Evolutionary conservation across 2,329 filamentous ascomycete genomes (phyloP), one percentile per base, ranked within the genome.

Genomic region (Cladorrhinum sp.): DNA sequence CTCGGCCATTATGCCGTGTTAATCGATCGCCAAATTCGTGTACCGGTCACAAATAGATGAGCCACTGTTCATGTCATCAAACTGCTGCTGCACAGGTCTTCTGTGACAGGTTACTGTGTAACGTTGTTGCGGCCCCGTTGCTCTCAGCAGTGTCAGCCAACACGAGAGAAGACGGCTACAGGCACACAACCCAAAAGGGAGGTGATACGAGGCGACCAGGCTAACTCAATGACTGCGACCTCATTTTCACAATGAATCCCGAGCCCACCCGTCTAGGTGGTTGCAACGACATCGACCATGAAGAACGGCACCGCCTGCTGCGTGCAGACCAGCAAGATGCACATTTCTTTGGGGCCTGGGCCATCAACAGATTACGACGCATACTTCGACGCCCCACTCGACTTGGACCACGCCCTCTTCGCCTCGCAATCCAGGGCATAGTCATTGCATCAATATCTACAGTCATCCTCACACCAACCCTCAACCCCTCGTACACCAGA

Each of bases 401-500:
- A 20, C 16, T 9, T 12, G 36, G 28, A 4, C 51, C 51, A 28
- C 51, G 51, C 7, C 51, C 51, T 14, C 5, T 54, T 16, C 30
- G 30, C 26, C 28, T 54, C 51, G 28, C 36, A 20, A 18, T 39
- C 28, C 33, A 33, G n/a, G 18, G n/a, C 51, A 18, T 36, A 3
- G 3, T 54, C 1, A 6, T 39, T 10, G 30, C 36, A 20, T 20
- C 23, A n/a, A 39, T 33, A 18, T 36, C 51, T 21, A 21, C 36
- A 28, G n/a, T 54, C 26, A 36, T 54, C 21, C 48, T 61, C 20
- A 61, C 54, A 21, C 59, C 54, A n/a, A 30, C 79, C 7, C 71
- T 80, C 33, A 76, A 76, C 8, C 75, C 77, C 0, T 80, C 78
- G 1, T 82, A 82, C 64, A 72, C 69, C 7, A 69, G 70, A 28